Evolutionary conservation across 331 rosid genomes (phyloP).

Genomic region (Quercus phellos): DNA sequence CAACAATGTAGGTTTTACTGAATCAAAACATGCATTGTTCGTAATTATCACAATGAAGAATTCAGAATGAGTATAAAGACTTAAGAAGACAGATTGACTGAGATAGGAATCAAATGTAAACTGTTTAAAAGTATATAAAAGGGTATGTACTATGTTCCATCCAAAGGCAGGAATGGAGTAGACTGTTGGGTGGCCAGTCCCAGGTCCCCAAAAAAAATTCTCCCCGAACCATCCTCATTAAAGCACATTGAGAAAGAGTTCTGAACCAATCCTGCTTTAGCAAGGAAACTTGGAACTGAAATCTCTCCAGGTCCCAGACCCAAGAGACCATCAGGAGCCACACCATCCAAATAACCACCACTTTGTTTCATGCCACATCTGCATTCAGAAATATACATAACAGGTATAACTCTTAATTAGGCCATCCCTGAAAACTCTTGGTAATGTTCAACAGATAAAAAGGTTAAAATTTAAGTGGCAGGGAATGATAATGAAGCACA

Average conservation of each 20-base stretch:
- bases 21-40: constrained; percentile 11
- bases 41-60: constrained; percentile 18
- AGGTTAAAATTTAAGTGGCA: background rate
- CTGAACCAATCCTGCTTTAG: constrained; percentile 61
- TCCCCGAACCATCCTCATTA: constrained; percentile 68
- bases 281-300: constrained; percentile 81
- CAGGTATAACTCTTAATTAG: background rate
- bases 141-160: constrained; percentile 57
- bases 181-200: constrained; percentile 70
- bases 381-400: constrained; percentile 22
- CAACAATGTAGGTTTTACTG: constrained; percentile 73
- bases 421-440: background rate
- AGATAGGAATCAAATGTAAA: background rate
- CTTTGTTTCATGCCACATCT: constrained; percentile 99
- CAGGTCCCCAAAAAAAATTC: constrained; percentile 82
- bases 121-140: constrained; percentile 10
- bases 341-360: constrained; percentile 84
- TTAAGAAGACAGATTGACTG: background rate
- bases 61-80: background rate
- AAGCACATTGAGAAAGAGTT: constrained; percentile 86
- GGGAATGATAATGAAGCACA: constrained; percentile 28
- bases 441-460: background rate
- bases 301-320: constrained; percentile 86
- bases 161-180: constrained; percentile 68
- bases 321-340: constrained; percentile 90